Evolutionary conservation across 2,329 filamentous ascomycete genomes (phyloP), one percentile per base, ranked within the genome.

Genomic region (Clarireedia homoeocarpa): DNA sequence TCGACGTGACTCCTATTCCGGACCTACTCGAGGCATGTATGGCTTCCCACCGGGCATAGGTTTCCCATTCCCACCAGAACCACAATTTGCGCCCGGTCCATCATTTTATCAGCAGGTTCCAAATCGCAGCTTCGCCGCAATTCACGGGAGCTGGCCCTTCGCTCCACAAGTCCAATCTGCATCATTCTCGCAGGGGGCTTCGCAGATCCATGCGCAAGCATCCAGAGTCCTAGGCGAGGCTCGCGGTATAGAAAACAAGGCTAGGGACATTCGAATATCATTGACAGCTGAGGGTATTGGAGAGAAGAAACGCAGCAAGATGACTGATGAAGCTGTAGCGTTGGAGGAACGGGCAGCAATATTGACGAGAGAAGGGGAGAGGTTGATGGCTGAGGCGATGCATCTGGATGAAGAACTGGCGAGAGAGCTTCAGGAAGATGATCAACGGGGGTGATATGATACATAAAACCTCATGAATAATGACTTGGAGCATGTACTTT

Each of bases 341-440:
- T 27, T 66, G 24, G 59, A 65, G 38, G 65, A 67, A 49, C 61
- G 65, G 42, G 62, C 61, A 0, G 62, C 59, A 30, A 60, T 55
- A 5, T 65, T 49, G 49, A 61, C 56, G 26, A 59, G 58, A 17
- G 65, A 67, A 24, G 63, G 59, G 0, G 59, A 62, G 27, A 62
- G 60, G 27, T 53, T 68, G 53, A 57, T 59, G 24, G 63, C 60
- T 14, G 65, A 67, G 48, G 65, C 59, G 30, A 34, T 51, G 42
- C 60, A 62, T 51, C 30, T 66, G 42, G 64, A 67, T 54, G 42
- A 20, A n/a, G 65, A 66, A 45, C 55, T 66, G 50, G 64, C 64
- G 2, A 62, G 62, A 34, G 63, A 59, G 40, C 24, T 65, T 10
- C 56, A 64, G 10, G 63, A 64, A 10, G 56, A 53, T 24, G 40